Base-by-base conservation (phyloP, 169 alveolate genomes). In the Besnoitia besnoiti region DNA sequence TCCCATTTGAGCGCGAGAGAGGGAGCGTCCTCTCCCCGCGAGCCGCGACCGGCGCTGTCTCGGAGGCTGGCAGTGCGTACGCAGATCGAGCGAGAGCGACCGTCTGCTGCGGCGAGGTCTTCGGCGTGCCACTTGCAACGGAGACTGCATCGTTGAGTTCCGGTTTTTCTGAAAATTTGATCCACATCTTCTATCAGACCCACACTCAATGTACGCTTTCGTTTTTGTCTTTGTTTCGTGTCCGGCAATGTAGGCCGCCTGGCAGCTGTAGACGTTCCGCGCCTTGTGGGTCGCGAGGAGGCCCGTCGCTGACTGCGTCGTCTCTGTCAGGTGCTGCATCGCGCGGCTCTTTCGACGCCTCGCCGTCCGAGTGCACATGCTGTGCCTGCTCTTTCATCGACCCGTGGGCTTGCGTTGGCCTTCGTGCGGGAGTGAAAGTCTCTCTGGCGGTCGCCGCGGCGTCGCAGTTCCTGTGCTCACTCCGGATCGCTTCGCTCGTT, bases 401-500 rank as follows among this genome's bases (percentile, higher is more conserved):
- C 67, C 67, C 67, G 30, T 55, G 67, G 67, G 67, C 12, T 1
- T 1, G 33, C 4, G 27, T n/a, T 1, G 33, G 27, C 30, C 67
- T 55, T 16, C 7, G 12, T n/a, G 33, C 67, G 5, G 1, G 33
- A 55, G 67, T 55, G n/a, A 19, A 21, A 5, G 33, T 55, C 67
- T 55, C 67, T 21, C 33, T 8, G 4, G 67, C 67, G 1, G 67
- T 55, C 33, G 67, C 67, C 39, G 82, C 82, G 5, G 82, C 47
- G 44, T 73, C 47, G 16, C 39, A 19, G 40, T 73, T 73, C n/a
- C 82, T 73, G 5, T 30, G 47, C 14, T 73, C 82, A 0, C 82
- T 73, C n/a, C 82, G 82, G 24, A 73, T 73, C 16, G 46, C 82
- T 16, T 73, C 46, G n/a, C 82, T 37, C n/a, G 82, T 73, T n/a